Evolutionary conservation across 116 monocot species (phyloP).

Genomic region (Phalaenopsis hybrid): DNA sequence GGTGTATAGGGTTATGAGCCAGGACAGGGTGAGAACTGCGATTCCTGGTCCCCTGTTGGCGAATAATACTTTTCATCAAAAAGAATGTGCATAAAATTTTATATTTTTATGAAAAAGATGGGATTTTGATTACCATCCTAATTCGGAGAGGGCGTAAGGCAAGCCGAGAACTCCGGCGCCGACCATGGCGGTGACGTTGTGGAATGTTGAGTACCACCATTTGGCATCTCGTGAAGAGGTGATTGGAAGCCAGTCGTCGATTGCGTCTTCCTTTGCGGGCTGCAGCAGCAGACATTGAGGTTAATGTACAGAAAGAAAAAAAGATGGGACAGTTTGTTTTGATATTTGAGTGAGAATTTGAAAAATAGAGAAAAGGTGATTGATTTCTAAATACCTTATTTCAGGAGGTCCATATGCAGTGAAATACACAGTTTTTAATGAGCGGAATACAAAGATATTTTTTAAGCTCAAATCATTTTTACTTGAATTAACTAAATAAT

Average conservation of each 20-base stretch:
- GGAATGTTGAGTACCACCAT: conserved; percentile 78
- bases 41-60: conserved; percentile 43
- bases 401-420: no score
- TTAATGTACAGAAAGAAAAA: no score
- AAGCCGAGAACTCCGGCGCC: conserved; percentile 61
- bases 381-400: no score
- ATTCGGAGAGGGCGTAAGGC: conserved; percentile 51
- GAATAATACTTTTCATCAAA: no score
- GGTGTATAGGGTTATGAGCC: conserved; percentile 54
- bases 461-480: no score
- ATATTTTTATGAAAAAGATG: no score
- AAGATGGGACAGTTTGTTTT: no score
- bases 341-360: no score
- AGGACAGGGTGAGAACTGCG: conserved; percentile 32
- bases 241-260: conserved; percentile 53
- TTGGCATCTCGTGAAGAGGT: conserved; percentile 53
- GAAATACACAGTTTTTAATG: no score
- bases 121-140: conserved; percentile 37
- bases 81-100: background rate
- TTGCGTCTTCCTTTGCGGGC: conserved; percentile 10
- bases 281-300: background rate
- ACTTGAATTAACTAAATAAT: no score
- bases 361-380: no score
- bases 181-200: conserved; percentile 74
- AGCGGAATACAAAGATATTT: no score